phyloP scores from a whole-genome alignment of 2,329 filamentous ascomycete genomes.

The Acarospora socialis region DNA sequence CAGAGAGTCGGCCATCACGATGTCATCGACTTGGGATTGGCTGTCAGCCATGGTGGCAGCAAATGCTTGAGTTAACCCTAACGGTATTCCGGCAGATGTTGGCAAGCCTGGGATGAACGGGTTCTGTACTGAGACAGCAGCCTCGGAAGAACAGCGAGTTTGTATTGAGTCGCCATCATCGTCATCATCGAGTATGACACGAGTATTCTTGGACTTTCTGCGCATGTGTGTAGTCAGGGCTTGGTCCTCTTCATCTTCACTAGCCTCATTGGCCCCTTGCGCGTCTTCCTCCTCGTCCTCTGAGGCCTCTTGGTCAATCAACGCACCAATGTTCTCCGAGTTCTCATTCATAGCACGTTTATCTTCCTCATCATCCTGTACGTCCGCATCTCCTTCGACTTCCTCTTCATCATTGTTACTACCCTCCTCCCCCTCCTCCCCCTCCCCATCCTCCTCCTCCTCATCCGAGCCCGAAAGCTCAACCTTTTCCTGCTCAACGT shows the following conservation, averaged over 20 bases:
- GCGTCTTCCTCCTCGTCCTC: constrained; percentile 25
- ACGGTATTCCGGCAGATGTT: constrained; percentile 27
- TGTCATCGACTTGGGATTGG: constrained; percentile 22
- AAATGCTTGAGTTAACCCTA: constrained; percentile 82
- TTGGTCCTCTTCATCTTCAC: constrained; percentile 29
- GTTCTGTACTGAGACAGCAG: constrained; percentile 7
- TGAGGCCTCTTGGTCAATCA: constrained; percentile 10
- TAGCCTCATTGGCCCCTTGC: constrained; percentile 22
- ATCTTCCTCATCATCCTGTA: constrained; percentile 7
- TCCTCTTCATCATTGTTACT: constrained; percentile 20
- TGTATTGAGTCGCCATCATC: constrained; percentile 34
- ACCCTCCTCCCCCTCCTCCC: constrained; percentile 24
- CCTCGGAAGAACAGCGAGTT: constrained; percentile 3
- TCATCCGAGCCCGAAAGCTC: constrained; percentile 34
- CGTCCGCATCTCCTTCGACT: constrained; percentile 13
- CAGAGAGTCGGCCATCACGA: constrained; percentile 14
- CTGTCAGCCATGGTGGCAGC: constrained; percentile 69
- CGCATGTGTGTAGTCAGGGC: constrained; percentile 25
- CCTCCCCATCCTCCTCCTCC: constrained; percentile 26
- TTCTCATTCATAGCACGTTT: constrained; percentile 3
- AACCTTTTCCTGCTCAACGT: constrained; percentile 26
- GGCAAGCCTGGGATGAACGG: constrained; percentile 43
- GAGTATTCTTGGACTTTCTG: constrained; percentile 28
- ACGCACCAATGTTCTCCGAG: not conserved
- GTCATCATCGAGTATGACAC: constrained; percentile 54